These are phyloP conservation scores for Linnemannia schmuckeri DNA, from an alignment of 192 early-diverging fungal species.

Conservation along the genomic window DNA sequence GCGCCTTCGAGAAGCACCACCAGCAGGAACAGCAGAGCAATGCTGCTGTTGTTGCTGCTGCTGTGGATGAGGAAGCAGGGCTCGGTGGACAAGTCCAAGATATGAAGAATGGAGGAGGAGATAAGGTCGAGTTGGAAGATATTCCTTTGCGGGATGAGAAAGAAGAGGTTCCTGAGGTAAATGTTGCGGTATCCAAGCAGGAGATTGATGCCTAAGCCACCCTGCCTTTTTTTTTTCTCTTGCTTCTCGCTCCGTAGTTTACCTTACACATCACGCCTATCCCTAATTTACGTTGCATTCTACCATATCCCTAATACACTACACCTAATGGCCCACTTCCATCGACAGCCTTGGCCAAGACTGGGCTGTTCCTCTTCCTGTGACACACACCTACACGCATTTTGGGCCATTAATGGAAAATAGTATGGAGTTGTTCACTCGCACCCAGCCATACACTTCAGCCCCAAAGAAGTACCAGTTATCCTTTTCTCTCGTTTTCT, in stretches of 20 bases:
- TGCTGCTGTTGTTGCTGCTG: not conserved
- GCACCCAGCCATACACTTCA: not conserved
- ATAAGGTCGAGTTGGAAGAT: not conserved
- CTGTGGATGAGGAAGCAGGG: not conserved
- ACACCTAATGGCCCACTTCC: not conserved
- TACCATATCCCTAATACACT: not conserved
- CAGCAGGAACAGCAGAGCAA: not conserved
- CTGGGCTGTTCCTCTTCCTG: not conserved
- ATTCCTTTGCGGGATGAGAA: not conserved
- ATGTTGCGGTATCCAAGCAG: not conserved
- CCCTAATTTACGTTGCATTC: not conserved
- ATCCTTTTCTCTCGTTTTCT: not conserved
- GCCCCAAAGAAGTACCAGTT: not conserved
- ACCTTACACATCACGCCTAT: not conserved
- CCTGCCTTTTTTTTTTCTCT: not conserved
- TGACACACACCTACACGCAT: not conserved
- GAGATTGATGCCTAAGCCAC: not conserved
- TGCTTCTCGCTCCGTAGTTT: not conserved
- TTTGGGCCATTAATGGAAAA: not conserved
- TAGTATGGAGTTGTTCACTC: not conserved
- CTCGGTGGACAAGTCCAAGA: not conserved
- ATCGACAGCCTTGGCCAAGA: constrained; percentile 4
- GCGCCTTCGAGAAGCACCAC: not conserved
- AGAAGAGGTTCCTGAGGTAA: not conserved
- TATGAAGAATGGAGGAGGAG: not conserved